phyloP scores from a whole-genome alignment of 148 eudicot genomes.

The Rhododendron henanense region DNA sequence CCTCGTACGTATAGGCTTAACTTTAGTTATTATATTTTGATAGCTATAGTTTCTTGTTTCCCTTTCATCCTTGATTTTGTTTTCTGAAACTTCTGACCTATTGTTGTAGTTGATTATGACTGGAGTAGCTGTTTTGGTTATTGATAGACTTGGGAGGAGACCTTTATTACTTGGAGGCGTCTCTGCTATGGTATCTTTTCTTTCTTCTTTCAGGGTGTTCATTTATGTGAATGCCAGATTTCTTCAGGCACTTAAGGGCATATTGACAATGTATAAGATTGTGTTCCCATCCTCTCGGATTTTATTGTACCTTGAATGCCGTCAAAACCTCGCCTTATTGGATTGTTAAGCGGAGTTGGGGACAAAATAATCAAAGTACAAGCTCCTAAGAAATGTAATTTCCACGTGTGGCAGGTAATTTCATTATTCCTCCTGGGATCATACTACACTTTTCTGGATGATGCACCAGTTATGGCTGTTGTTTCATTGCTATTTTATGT shows the following conservation, averaged over 20 bases:
- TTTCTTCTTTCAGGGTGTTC: background rate
- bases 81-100: background rate
- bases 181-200: conserved; percentile 70
- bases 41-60: background rate
- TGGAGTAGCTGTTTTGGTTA: conserved; percentile 68
- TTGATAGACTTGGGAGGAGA: conserved; percentile 92
- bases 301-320: background rate
- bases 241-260: background rate
- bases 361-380: background rate
- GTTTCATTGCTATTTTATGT: conserved; percentile 76
- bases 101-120: conserved; percentile 73
- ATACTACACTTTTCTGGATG: conserved; percentile 78
- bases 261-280: background rate
- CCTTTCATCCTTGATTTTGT: background rate
- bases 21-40: background rate
- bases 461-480: conserved; percentile 78
- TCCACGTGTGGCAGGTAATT: conserved; percentile 47
- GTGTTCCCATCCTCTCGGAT: background rate
- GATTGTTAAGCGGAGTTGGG: background rate
- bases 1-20: background rate
- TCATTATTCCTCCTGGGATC: conserved; percentile 84
- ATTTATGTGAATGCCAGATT: background rate
- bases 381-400: conserved; percentile 4
- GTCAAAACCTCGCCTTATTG: background rate
- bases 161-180: conserved; percentile 96